Percentiles rank a stretch among this genome's conserved stretches.
phyloP scores from a whole-genome alignment of 257 asterid species.

The Leptodermis oblonga region DNA sequence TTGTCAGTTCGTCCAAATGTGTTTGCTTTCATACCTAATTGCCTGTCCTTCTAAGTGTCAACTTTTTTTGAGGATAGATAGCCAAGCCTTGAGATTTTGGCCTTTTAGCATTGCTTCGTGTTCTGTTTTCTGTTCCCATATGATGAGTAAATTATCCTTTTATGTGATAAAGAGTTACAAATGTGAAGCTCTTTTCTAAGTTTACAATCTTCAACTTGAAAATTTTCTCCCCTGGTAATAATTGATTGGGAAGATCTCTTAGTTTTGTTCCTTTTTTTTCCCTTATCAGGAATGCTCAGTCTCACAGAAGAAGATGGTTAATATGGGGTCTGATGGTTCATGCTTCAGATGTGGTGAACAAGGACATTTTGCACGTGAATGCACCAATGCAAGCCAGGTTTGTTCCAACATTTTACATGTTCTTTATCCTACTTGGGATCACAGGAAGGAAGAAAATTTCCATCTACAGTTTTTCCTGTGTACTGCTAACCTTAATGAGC shows the following conservation, averaged over 20 bases:
- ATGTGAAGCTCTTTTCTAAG: background rate
- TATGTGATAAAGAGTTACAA: background rate
- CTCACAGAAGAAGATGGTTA: slow-evolving; percentile 34
- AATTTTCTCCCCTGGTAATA: background rate
- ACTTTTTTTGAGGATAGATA: background rate
- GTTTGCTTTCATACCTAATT: too few relatives aligned
- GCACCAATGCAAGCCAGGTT: slow-evolving; percentile 53
- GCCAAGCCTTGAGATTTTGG: background rate
- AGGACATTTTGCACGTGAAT: slow-evolving; percentile 97
- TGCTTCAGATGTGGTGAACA: slow-evolving; percentile 73
- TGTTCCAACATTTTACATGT: background rate
- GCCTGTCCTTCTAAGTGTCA: too few relatives aligned
- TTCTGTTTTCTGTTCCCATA: background rate
- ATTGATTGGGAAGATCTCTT: background rate
- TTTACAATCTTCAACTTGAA: background rate
- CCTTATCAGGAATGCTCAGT: slow-evolving; percentile 56
- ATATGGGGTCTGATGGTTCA: slow-evolving; percentile 31
- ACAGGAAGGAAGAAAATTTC: background rate
- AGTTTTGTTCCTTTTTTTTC: background rate
- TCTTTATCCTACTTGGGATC: background rate
- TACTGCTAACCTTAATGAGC: too few relatives aligned
- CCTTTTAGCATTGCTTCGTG: background rate
- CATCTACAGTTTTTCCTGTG: background rate
- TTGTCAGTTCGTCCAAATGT: too few relatives aligned
- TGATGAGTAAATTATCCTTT: background rate